These are phyloP conservation scores for Trichophyton mentagrophytes DNA, from an alignment of 2,329 filamentous ascomycete genomes.

Conservation along the genomic window DNA sequence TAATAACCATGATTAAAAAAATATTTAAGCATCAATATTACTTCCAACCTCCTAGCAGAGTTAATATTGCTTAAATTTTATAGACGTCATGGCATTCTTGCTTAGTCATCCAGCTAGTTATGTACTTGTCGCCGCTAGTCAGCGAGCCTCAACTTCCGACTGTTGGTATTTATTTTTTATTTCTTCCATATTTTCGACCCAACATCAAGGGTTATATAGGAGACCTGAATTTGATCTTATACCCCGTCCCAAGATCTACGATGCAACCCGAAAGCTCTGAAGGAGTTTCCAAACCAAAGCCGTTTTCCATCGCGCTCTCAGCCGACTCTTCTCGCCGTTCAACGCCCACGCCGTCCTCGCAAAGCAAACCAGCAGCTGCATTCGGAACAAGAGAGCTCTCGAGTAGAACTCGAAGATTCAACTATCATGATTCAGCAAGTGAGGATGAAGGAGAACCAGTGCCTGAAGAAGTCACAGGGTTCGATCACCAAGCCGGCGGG, in stretches of 20 bases:
- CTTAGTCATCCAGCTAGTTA: no score
- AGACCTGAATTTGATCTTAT: background rate
- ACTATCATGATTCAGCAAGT: constrained; percentile 48
- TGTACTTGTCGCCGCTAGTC: no score
- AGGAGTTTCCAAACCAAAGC: constrained; percentile 22
- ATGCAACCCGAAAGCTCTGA: constrained; percentile 11
- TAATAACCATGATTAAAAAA: background rate
- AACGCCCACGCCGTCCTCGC: background rate
- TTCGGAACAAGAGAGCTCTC: constrained; percentile 14
- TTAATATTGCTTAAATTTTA: no score
- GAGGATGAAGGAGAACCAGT: constrained; percentile 26
- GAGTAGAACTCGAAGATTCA: constrained; percentile 22
- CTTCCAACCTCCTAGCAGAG: no score
- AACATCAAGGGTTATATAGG: background rate
- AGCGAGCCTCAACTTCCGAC: no score
- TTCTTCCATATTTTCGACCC: background rate
- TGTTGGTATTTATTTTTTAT: background rate
- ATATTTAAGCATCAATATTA: background rate
- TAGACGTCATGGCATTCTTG: no score
- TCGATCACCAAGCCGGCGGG: constrained; percentile 35
- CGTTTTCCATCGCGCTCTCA: constrained; percentile 31
- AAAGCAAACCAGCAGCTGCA: constrained; percentile 6
- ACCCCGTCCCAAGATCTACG: background rate
- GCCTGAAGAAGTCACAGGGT: constrained; percentile 41
- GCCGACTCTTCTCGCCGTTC: constrained; percentile 12